These are phyloP conservation scores for Chlorella vulgaris DNA, from an alignment of 139 green algal genomes.

Conservation along the genomic window DNA sequence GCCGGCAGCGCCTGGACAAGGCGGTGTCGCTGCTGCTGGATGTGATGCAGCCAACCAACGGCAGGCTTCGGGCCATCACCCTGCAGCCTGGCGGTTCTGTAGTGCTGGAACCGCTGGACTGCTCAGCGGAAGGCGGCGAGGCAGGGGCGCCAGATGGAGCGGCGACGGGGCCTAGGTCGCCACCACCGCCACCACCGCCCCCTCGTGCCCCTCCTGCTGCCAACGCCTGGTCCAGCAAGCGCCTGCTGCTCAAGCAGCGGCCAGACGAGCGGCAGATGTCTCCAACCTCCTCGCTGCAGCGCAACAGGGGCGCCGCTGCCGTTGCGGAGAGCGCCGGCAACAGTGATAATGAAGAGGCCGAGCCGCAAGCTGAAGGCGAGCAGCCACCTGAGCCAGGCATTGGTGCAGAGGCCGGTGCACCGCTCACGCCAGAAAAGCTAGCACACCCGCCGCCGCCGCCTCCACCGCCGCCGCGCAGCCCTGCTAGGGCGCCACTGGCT, in stretches of 20 bases:
- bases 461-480: background rate
- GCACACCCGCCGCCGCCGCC: background rate
- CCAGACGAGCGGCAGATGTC: background rate
- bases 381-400: no score
- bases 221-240: conserved; percentile 10
- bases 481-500: background rate
- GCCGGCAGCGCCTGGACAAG: conserved; percentile 29
- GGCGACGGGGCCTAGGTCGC: background rate
- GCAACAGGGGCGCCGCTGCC: background rate
- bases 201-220: background rate
- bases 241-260: background rate
- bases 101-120: conserved; percentile 1
- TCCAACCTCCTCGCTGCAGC: background rate
- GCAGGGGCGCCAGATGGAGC: background rate
- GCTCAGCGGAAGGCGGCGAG: no score
- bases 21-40: conserved; percentile 35
- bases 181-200: background rate
- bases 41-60: conserved; percentile 32
- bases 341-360: background rate
- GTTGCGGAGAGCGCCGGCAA: background rate
- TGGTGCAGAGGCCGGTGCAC: background rate
- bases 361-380: background rate
- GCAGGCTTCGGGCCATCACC: background rate
- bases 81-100: conserved; percentile 8
- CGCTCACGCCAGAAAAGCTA: background rate